Evolutionary conservation across 345 rosid species (phyloP).

Genomic region (Boechera divaricarpa): DNA sequence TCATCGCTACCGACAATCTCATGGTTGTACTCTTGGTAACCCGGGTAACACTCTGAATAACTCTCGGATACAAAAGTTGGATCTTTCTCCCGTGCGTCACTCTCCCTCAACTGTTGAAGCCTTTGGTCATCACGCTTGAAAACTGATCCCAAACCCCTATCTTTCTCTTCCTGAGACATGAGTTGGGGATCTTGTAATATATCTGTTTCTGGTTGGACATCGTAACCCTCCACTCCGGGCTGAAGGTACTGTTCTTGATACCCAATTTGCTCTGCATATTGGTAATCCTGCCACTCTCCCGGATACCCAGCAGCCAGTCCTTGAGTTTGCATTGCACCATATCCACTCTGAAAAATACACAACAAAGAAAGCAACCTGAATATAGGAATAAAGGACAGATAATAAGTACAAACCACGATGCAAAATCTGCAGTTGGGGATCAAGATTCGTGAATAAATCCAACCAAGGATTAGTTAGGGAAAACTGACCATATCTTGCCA

Average conservation of each 20-base stretch:
- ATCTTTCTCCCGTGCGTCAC: constrained; percentile 92
- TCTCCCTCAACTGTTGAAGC: constrained; percentile 91
- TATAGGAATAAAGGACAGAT: background rate
- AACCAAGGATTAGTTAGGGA: background rate
- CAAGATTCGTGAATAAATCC: background rate
- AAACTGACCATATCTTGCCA: constrained; percentile 80
- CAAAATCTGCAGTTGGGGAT: background rate
- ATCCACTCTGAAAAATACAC: constrained; percentile 64
- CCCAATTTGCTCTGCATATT: constrained; percentile 81
- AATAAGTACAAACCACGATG: background rate
- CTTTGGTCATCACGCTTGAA: constrained; percentile 97
- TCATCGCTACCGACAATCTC: constrained; percentile 94
- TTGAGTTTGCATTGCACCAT: constrained; percentile 75
- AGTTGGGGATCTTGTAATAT: constrained; percentile 72
- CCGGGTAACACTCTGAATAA: constrained; percentile 99
- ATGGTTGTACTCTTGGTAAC: constrained; percentile 95
- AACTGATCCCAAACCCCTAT: constrained; percentile 95
- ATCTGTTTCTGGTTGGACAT: constrained; percentile 55
- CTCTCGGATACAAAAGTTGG: constrained; percentile 93
- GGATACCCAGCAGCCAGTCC: constrained; percentile 73
- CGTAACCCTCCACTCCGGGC: constrained; percentile 68
- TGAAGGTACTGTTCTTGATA: constrained; percentile 86
- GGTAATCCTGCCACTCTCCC: constrained; percentile 94
- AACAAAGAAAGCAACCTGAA: background rate
- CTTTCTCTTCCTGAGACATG: constrained; percentile 99